phyloP scores from a whole-genome alignment of 345 rosid species.

The Euphorbia tirucalli region DNA sequence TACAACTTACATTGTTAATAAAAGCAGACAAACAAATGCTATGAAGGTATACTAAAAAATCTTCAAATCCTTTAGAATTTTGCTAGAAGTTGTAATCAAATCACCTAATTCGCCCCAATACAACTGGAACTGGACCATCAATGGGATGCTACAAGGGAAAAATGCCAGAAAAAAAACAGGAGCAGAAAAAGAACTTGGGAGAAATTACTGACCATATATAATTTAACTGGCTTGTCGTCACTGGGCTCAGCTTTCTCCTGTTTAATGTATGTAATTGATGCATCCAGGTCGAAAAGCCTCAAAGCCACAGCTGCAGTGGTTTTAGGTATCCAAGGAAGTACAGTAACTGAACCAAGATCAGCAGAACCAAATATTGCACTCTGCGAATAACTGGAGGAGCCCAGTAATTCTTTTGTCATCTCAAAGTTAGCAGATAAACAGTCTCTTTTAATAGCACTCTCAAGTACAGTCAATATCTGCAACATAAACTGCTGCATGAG shows the following conservation, averaged over 20 bases:
- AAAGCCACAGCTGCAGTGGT: slow-evolving; percentile 77
- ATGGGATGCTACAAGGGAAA: background rate
- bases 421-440: slow-evolving; percentile 54
- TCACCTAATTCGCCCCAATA: background rate
- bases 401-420: slow-evolving; percentile 69
- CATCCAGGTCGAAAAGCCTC: slow-evolving; percentile 82
- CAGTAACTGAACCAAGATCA: slow-evolving; percentile 42
- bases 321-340: slow-evolving; percentile 98
- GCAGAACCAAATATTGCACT: slow-evolving; percentile 25
- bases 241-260: slow-evolving; percentile 53
- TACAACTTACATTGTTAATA: background rate
- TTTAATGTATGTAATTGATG: slow-evolving; percentile 51
- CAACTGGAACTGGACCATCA: background rate
- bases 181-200: background rate
- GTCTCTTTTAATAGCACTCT: slow-evolving; percentile 69
- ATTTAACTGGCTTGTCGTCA: slow-evolving; percentile 43
- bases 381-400: slow-evolving; percentile 21
- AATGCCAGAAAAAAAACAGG: background rate
- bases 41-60: background rate
- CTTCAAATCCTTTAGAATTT: background rate
- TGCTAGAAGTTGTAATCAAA: background rate
- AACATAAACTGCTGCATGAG: slow-evolving; percentile 19
- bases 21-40: background rate
- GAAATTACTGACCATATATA: slow-evolving; percentile 51
- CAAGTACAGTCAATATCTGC: slow-evolving; percentile 70